Conservation (phyloP, 371 early-diverging fungal genomes). For the Mucor saturninus region DNA sequence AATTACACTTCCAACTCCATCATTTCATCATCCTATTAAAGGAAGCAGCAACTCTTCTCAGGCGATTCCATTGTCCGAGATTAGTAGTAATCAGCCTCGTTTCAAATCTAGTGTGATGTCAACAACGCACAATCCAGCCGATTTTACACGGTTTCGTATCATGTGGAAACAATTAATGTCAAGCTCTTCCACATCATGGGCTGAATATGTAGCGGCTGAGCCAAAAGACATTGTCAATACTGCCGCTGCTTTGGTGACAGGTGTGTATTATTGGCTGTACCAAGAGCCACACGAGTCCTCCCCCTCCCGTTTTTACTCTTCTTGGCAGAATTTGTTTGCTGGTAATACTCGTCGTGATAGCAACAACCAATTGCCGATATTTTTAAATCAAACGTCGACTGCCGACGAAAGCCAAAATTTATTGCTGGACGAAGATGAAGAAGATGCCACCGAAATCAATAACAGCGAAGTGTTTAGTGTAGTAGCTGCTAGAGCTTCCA, state of each 20-base stretch:
- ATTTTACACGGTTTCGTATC: slow-evolving; percentile 34
- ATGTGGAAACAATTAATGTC: slow-evolving; percentile 24
- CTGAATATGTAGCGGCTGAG: slow-evolving; percentile 19
- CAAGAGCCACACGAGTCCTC: slow-evolving; percentile 7
- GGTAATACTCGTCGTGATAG: slow-evolving; percentile 2
- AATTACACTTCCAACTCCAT: slow-evolving; percentile 45
- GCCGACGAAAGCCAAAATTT: slow-evolving; percentile 12
- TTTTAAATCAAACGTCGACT: slow-evolving; percentile 3
- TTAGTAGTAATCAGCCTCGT: slow-evolving; percentile 8
- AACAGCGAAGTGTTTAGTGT: slow-evolving; percentile 37
- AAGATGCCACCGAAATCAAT: slow-evolving; percentile 41
- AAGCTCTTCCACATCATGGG: slow-evolving; percentile 3
- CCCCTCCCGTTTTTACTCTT: background rate
- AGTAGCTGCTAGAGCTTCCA: slow-evolving; percentile 29
- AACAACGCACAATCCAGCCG: slow-evolving; percentile 35
- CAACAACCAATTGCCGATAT: background rate
- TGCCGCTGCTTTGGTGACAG: slow-evolving; percentile 3
- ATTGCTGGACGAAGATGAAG: slow-evolving; percentile 34
- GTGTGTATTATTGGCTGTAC: slow-evolving; percentile 28
- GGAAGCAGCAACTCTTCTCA: background rate
- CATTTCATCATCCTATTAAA: slow-evolving; percentile 8
- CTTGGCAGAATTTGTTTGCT: slow-evolving; percentile 19
- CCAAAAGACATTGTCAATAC: slow-evolving; percentile 10
- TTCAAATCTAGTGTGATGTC: slow-evolving; percentile 14
- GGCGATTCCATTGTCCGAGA: slow-evolving; percentile 10